Conservation (phyloP, 805 yeast species). For the Candida methanosorbosa region DNA sequence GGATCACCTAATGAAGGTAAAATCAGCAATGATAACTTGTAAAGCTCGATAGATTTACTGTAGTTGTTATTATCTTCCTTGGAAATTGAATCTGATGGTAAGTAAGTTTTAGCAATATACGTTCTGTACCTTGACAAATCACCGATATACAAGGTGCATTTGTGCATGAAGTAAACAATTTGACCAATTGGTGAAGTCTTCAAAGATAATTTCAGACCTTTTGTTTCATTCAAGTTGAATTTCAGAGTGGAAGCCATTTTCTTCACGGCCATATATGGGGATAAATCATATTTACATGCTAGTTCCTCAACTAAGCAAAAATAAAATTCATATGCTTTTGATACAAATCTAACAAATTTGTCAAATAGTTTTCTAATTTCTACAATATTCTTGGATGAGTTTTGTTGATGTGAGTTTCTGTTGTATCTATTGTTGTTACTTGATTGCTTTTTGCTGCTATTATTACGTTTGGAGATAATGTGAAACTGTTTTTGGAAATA, state of each 20-base stretch:
- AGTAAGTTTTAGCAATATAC: constrained; percentile 35
- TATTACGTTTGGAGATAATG: constrained; percentile 7
- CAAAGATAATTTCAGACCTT: background rate
- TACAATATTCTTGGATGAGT: constrained; percentile 30
- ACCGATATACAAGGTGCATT: constrained; percentile 46
- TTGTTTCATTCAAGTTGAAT: constrained; percentile 1
- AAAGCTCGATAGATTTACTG: constrained; percentile 35
- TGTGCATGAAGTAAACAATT: constrained; percentile 35
- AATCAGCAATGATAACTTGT: constrained; percentile 44
- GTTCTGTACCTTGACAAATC: constrained; percentile 51
- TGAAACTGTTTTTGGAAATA: constrained; percentile 36
- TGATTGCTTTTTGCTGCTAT: constrained; percentile 7
- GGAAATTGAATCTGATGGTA: constrained; percentile 21
- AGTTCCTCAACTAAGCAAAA: constrained; percentile 31
- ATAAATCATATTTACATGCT: constrained; percentile 27
- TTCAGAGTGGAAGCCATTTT: constrained; percentile 20
- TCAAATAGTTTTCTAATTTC: constrained; percentile 51
- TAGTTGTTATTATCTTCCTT: constrained; percentile 32
- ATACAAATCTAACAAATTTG: constrained; percentile 38
- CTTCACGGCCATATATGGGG: constrained; percentile 25
- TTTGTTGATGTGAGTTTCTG: constrained; percentile 13
- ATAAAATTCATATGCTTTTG: constrained; percentile 41
- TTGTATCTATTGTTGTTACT: background rate
- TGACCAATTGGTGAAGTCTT: background rate
- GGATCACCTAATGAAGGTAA: constrained; percentile 66